Base-by-base conservation (phyloP, 768 basidiomycete species). In the Naganishia kalamii region DNA sequence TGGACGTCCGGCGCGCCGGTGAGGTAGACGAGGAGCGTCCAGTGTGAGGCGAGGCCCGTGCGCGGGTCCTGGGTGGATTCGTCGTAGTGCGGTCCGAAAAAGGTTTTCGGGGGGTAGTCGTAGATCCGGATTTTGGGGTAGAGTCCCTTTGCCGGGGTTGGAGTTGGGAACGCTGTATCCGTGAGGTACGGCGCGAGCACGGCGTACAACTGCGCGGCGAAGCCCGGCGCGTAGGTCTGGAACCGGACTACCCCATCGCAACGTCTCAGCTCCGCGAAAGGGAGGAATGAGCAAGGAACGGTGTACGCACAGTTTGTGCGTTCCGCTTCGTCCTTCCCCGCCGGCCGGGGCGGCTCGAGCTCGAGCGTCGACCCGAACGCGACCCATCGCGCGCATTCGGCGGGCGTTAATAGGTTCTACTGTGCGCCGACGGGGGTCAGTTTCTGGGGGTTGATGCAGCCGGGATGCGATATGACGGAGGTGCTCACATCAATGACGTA, bases 31-130 rank as follows among this genome's bases (percentile, higher is more conserved):
- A 66, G 44, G 3, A 66, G 30, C 25, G 65, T 66, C 65, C 65
- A 66, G 40, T 33, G 4, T 17, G 59, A 61, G 11, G 25, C 13
- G 7, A 50, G 27, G 1, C 48, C 48, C 13, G 65, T 66, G 8
- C 40, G n/a, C 2, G 32, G 23, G 46, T 66, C 65, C 19, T 19
- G 15, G 5, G 47, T 35, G 48, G 27, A 32, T n/a, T 60, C 59
- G 46, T 66, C 65, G 48, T 59, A 62, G 46, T 66, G 65, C 23
- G 48, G 29, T 17, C 49, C 65, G 60, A 66, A 66, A 48, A 66
- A 66, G 3, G 65, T 59, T 2, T 4, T 7, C 17, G 59, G 65
- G 11, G 59, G 65, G 65, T 66, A 66, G 43, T 66, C 59, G 59
- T 66, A 66, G 27, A 66, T 47, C 33, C 60, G 21, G 47, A 66